These are phyloP conservation scores for Microcyclosporella mali DNA, from an alignment of 2,329 filamentous ascomycete genomes.

Conservation along the genomic window DNA sequence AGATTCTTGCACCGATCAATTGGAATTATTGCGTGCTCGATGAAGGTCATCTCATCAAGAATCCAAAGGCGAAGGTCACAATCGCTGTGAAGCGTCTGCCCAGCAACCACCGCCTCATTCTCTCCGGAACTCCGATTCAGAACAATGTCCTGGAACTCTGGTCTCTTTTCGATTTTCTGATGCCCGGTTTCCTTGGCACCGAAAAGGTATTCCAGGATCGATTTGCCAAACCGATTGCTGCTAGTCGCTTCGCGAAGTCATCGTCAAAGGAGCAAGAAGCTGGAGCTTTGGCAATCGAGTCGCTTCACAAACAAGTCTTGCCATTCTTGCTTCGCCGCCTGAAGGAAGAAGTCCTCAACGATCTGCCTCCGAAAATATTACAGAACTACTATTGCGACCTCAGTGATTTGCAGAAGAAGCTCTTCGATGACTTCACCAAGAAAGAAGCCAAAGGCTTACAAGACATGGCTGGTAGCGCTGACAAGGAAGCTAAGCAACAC, in stretches of 20 bases:
- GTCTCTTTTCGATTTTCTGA: conserved; percentile 97
- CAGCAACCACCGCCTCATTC: conserved; percentile 90
- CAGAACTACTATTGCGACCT: conserved; percentile 99
- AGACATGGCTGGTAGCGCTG: conserved; percentile 73
- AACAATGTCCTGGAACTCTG: conserved; percentile 96
- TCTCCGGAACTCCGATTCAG: conserved; percentile 95
- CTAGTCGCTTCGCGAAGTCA: conserved; percentile 90
- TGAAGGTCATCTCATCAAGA: conserved; percentile 97
- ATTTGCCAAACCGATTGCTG: conserved; percentile 90
- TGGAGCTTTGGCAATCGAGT: conserved; percentile 90
- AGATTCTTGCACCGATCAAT: conserved; percentile 70
- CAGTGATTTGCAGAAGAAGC: conserved; percentile 85
- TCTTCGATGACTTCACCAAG: conserved; percentile 95
- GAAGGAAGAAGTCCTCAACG: conserved; percentile 95
- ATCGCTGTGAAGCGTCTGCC: conserved; percentile 81
- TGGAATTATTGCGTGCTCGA: conserved; percentile 99
- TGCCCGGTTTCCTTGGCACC: conserved; percentile 93
- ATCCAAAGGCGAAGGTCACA: conserved; percentile 93
- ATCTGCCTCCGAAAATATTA: conserved; percentile 93
- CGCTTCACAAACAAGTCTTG: conserved; percentile 95
- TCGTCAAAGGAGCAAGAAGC: conserved; percentile 98
- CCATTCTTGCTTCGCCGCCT: conserved; percentile 92
- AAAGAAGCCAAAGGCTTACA: conserved; percentile 85
- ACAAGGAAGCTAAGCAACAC: conserved; percentile 93
- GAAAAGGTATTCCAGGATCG: conserved; percentile 96